phyloP scores from a whole-genome alignment of 352 stramenopile species.

The Pythium coloratum region DNA sequence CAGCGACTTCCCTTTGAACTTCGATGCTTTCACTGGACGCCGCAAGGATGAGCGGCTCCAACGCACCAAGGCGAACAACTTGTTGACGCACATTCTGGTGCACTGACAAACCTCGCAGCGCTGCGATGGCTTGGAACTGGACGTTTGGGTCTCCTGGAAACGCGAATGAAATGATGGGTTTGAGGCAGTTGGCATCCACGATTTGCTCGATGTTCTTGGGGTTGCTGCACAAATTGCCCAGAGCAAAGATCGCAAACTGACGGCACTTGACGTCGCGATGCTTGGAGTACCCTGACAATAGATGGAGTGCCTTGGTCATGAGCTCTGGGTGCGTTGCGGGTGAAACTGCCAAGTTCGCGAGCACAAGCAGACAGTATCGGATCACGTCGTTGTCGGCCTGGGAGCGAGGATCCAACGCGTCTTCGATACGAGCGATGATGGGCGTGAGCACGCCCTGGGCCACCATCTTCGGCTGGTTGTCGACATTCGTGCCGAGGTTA shows the following conservation, averaged over 20 bases:
- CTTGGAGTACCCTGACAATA: conserved; percentile 92
- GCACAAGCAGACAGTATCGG: conserved; percentile 93
- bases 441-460: conserved; percentile 83
- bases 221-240: conserved; percentile 96
- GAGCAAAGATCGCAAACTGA: conserved; percentile 94
- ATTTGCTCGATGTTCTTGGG: conserved; percentile 89
- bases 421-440: conserved; percentile 85
- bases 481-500: conserved; percentile 94
- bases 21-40: conserved; percentile 91
- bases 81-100: conserved; percentile 88
- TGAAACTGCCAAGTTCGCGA: conserved; percentile 92
- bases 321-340: conserved; percentile 81
- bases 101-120: conserved; percentile 91
- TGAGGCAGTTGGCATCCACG: conserved; percentile 85
- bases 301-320: conserved; percentile 75
- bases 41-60: conserved; percentile 95
- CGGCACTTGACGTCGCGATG: conserved; percentile 95
- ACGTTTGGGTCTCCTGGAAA: conserved; percentile 94
- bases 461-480: conserved; percentile 93
- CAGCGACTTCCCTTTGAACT: conserved; percentile 93
- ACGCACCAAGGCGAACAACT: conserved; percentile 88
- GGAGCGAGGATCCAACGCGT: conserved; percentile 91
- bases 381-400: conserved; percentile 94
- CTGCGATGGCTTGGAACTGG: conserved; percentile 96
- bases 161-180: conserved; percentile 93